A percentile compares a stretch with the other conserved stretches of the same genome.
phyloP scores from a whole-genome alignment of 2,329 filamentous ascomycete species.

The Phialophora tarda region DNA sequence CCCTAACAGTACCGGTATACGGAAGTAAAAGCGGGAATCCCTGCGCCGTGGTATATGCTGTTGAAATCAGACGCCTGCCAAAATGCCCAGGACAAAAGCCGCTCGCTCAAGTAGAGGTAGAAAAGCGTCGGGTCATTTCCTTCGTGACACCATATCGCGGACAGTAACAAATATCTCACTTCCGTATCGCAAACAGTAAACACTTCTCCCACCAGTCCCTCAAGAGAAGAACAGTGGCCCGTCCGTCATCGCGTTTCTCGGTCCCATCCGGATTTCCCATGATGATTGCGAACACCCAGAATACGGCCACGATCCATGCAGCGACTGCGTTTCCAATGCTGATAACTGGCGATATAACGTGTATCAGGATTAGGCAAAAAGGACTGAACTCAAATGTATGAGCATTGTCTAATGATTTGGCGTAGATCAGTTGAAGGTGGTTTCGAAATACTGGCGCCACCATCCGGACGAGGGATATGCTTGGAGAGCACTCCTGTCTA shows the following conservation, averaged over 20 bases:
- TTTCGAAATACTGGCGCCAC: constrained; percentile 37
- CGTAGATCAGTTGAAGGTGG: constrained; percentile 39
- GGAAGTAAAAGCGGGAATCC: not conserved
- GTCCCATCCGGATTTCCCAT: constrained; percentile 67
- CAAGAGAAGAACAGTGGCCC: constrained; percentile 63
- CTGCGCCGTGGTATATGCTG: constrained; percentile 7
- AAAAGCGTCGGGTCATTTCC: constrained; percentile 1
- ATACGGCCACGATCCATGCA: constrained; percentile 64
- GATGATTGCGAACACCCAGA: constrained; percentile 67
- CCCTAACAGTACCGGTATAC: not conserved
- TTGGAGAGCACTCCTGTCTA: constrained; percentile 50
- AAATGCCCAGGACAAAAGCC: not conserved
- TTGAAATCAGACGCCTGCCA: not conserved
- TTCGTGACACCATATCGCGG: constrained; percentile 6
- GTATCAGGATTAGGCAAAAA: constrained; percentile 57
- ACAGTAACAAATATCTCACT: constrained; percentile 19
- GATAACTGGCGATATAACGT: constrained; percentile 62
- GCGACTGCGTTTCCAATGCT: constrained; percentile 62
- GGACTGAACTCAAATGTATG: constrained; percentile 45
- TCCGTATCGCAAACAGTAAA: constrained; percentile 51
- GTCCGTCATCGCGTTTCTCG: constrained; percentile 65
- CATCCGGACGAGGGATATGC: constrained; percentile 38
- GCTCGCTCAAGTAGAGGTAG: not conserved
- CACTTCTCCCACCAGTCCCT: constrained; percentile 66
- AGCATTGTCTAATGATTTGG: constrained; percentile 39